These are phyloP conservation scores for Sergeia podlipaevii DNA, from an alignment of 208 protist species.

Conservation along the genomic window DNA sequence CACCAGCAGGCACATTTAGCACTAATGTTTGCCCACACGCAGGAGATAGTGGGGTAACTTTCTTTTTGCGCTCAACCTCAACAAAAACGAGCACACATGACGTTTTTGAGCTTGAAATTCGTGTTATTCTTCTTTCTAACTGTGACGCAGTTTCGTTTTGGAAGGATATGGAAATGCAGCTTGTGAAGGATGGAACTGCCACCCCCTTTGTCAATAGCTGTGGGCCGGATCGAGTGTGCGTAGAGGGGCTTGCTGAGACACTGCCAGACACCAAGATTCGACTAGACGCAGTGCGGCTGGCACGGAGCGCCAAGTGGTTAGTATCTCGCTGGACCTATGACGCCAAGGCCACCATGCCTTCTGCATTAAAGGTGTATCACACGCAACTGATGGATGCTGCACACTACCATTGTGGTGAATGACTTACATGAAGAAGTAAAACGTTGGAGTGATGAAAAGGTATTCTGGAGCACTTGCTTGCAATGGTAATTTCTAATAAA, in stretches of 20 bases:
- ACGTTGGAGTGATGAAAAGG: not conserved
- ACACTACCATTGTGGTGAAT: not conserved
- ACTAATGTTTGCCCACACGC: slow-evolving; percentile 50
- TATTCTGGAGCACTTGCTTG: no score
- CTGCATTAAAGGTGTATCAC: slow-evolving; percentile 39
- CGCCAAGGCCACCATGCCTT: slow-evolving; percentile 17
- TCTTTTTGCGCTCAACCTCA: slow-evolving; percentile 24
- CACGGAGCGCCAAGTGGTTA: slow-evolving; percentile 23
- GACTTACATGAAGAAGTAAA: not conserved
- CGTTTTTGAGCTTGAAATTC: slow-evolving; percentile 59
- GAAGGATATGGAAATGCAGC: no score
- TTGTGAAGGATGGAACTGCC: no score
- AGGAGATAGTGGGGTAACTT: slow-evolving; percentile 28
- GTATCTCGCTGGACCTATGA: slow-evolving; percentile 38
- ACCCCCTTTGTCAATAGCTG: no score
- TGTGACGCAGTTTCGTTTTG: no score
- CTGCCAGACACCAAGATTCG: slow-evolving; percentile 24
- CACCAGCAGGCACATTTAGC: slow-evolving; percentile 25
- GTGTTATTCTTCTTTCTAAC: slow-evolving; percentile 16
- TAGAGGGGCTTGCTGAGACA: slow-evolving; percentile 24
- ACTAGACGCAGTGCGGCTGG: slow-evolving; percentile 27
- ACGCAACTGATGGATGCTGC: slow-evolving; percentile 21
- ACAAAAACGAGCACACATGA: not conserved
- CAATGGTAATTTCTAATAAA: no score
- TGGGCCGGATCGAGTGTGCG: slow-evolving; percentile 21